Percentiles rank a stretch among this genome's conserved stretches.
These are phyloP conservation scores for Euphorbia peplus DNA, from an alignment of 345 rosid species.

Conservation along the genomic window DNA sequence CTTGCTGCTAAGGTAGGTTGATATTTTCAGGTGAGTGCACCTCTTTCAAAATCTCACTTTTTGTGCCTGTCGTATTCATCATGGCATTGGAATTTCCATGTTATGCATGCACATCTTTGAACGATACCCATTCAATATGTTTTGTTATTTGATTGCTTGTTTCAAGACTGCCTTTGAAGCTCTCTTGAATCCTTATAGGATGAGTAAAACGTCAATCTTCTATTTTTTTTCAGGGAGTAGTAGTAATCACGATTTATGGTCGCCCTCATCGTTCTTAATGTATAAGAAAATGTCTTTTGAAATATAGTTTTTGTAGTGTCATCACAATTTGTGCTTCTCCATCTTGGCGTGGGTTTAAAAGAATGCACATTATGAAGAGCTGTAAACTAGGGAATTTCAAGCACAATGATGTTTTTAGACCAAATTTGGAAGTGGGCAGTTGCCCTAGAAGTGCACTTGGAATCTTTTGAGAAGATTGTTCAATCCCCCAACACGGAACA, in stretches of 20 bases:
- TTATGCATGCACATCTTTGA: slow-evolving; percentile 5
- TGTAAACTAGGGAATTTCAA: background rate
- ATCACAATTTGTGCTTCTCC: background rate
- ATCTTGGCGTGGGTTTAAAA: background rate
- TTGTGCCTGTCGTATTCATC: background rate
- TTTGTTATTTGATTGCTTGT: too few relatives aligned
- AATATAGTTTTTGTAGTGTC: too few relatives aligned
- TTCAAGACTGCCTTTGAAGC: too few relatives aligned
- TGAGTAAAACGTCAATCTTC: too few relatives aligned
- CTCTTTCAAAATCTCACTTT: slow-evolving; percentile 26
- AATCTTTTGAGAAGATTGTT: background rate
- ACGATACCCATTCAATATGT: too few relatives aligned
- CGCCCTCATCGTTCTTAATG: background rate
- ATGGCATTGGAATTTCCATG: background rate
- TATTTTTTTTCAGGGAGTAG: too few relatives aligned
- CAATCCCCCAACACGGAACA: too few relatives aligned
- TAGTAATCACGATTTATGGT: too few relatives aligned
- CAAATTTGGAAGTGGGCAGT: background rate
- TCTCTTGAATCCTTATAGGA: too few relatives aligned
- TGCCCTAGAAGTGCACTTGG: background rate
- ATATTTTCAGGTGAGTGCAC: slow-evolving; percentile 73
- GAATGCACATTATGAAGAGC: too few relatives aligned
- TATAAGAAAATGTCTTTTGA: background rate
- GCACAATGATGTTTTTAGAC: background rate
- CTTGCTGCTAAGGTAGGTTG: slow-evolving; percentile 77